These are phyloP conservation scores for Prorocentrum cordatum DNA, from an alignment of 169 alveolate genomes.

Conservation along the genomic window DNA sequence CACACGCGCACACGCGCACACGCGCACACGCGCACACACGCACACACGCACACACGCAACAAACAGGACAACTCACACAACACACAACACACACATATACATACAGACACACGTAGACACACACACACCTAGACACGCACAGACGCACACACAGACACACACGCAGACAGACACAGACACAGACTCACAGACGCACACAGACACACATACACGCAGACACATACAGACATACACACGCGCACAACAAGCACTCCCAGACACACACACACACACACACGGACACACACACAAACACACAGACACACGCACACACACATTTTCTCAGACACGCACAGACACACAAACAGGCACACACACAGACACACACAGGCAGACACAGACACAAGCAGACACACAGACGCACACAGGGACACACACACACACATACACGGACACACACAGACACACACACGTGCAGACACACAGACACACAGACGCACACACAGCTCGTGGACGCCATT, in stretches of 20 bases:
- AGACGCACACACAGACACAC: conserved; percentile 84
- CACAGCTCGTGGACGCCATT: no score
- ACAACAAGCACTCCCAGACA: no score
- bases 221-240: no score
- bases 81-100: conserved; percentile 77
- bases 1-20: neutral
- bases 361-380: neutral
- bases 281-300: conserved; percentile 78
- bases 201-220: neutral
- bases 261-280: conserved; percentile 72
- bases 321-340: conserved; percentile 74
- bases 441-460: neutral
- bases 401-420: neutral
- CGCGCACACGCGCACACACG: neutral
- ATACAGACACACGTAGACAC: conserved; percentile 79
- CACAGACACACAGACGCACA: neutral
- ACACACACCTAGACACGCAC: conserved; percentile 84
- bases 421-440: neutral
- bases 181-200: neutral
- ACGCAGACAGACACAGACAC: conserved; percentile 36
- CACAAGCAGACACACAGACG: neutral
- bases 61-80: no score
- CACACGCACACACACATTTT: conserved; percentile 86
- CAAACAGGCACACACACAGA: conserved; percentile 42
- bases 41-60: conserved; percentile 28